Evolutionary conservation across 768 basidiomycete species (phyloP), one percentile per base, ranked within the genome.

Genomic region (Collybia sordida): DNA sequence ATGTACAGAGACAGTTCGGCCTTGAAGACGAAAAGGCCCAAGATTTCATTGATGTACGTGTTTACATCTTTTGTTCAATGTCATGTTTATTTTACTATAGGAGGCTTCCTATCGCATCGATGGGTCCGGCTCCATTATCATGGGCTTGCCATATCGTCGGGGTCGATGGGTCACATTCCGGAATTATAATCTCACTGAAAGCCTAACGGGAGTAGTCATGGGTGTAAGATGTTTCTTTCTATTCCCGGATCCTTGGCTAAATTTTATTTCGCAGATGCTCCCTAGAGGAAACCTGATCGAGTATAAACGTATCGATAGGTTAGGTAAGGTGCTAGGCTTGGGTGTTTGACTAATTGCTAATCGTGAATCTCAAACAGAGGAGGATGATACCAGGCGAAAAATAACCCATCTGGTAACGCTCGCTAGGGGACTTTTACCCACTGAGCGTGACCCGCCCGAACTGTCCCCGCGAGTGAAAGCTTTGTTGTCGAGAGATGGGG

Each of bases 1-100:
- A 79, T 45, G 57, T 77, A 2, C 72, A 75, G 50, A 64, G 67
- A 23, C 78, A 80, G 49, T 52, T 73, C 18, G 57, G 58, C 38
- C 64, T 79, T 3, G 63, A 68, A 8, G 70, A 78, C 17, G 55
- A 45, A 2, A 66, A 72, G 49, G 58, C 71, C 4, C 78, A 78
- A 52, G 77, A 79, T 52, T 78, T 77, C 49, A 66, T 79, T 5
- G 76, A 72, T 61, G 77, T 75, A 49, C 3, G 56, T 59, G n/a
- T 14, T 1, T 18, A n/a, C 18, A 8, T 36, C 3, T 6, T 6
- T 17, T 12, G 3, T 46, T 25, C 31, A 42, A 19, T 24, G 3
- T 42, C 38, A 47, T 40, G 45, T 22, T 36, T 6, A 27, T 39
- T 19, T 42, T n/a, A 21, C 21, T 11, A 12, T 35, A 79, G 77